Evolutionary conservation across 495 filamentous ascomycete species (phyloP), one percentile per base, ranked within the genome.

Genomic region (Aspergillus sclerotioniger): DNA sequence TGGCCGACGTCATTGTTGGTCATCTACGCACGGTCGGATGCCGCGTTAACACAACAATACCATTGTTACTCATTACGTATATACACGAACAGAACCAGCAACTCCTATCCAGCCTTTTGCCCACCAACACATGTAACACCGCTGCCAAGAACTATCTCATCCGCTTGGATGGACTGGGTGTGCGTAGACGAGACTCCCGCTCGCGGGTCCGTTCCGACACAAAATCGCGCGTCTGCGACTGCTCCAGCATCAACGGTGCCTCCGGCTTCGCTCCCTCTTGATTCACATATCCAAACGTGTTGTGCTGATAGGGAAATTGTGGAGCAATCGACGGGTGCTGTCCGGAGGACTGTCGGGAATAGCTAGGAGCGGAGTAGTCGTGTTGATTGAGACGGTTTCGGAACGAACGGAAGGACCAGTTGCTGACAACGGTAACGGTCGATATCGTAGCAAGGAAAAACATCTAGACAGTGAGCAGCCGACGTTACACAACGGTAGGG

Each of bases 401-500:
- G 60, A 79, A 76, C 8, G 74, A 72, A 39, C 71, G 68, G 62
- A 79, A 76, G 51, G 76, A 76, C 75, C 74, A 77, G 65, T 79
- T 79, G 63, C 75, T 77, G 49, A 72, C 72, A 33, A 75, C 56
- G 1, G 74, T 75, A 16, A 79, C 67, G 6, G 74, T 76, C 2
- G 72, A 71, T n/a, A 77, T 72, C 0, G 71, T 76, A 5, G 67
- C 69, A 1, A 79, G 68, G 64, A 77, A 76, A 51, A 73, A 75
- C 19, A 70, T 29, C 76, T 79, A 51, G n/a, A 39, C 0, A n/a
- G n/a, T n/a, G n/a, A n/a, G n/a, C n/a, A n/a, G n/a, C n/a, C n/a
- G n/a, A n/a, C n/a, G n/a, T n/a, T n/a, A n/a, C n/a, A n/a, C n/a
- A 12, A 57, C 2, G 41, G 25, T n/a, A 19, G 48, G 8, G 15